phyloP scores from a whole-genome alignment of 257 asterid species.

The Echites panduratus region DNA sequence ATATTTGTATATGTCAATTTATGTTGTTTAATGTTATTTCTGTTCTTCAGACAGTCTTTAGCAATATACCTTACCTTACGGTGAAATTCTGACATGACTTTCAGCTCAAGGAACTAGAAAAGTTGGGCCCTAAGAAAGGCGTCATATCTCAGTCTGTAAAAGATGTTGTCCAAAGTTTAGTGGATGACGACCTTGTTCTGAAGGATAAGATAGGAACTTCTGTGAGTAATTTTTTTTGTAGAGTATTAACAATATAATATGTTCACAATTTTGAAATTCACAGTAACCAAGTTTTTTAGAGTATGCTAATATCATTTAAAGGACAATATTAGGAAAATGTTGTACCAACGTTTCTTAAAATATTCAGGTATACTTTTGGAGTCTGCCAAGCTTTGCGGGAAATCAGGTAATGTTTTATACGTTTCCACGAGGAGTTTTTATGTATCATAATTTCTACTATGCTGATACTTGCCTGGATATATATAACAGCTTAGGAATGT shows the following conservation, averaged over 20 bases:
- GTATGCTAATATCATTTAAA: not conserved
- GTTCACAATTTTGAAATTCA: not conserved
- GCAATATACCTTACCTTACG: not conserved
- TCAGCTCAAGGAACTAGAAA: constrained; percentile 96
- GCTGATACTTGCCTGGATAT: not conserved
- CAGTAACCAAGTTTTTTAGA: constrained; percentile 11
- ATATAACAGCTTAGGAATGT: constrained; percentile 68
- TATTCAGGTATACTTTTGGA: constrained; percentile 93
- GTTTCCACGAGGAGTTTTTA: not conserved
- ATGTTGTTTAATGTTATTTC: not conserved
- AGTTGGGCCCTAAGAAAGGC: constrained; percentile 88
- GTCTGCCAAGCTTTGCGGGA: constrained; percentile 99
- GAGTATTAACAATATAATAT: constrained; percentile 1
- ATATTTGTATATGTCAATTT: not conserved
- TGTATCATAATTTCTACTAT: not conserved
- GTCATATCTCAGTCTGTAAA: constrained; percentile 91
- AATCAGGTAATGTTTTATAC: constrained; percentile 56
- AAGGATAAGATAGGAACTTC: constrained; percentile 99
- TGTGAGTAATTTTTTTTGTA: constrained; percentile 47
- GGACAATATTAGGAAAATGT: not conserved
- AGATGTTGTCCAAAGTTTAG: constrained; percentile 85
- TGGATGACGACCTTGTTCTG: constrained; percentile 91
- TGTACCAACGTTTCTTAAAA: not conserved
- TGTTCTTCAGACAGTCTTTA: not conserved
- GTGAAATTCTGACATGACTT: constrained; percentile 6